Evolutionary conservation across 2,329 filamentous ascomycete genomes (phyloP).

Genomic region (Exophiala alcalophila): DNA sequence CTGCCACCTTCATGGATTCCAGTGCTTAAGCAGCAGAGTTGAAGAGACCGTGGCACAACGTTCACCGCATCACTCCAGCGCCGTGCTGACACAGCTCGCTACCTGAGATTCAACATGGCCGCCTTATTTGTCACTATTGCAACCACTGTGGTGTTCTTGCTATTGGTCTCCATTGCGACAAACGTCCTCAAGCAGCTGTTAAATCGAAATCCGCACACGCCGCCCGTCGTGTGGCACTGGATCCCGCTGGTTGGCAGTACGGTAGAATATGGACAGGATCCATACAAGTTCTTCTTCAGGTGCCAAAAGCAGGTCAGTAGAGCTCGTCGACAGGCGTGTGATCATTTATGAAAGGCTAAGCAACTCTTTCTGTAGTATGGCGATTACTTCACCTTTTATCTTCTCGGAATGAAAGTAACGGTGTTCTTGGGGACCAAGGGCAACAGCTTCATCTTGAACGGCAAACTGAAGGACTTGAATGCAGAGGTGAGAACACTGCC

Average conservation of each 20-base stretch:
- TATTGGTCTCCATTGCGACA: constrained; percentile 15
- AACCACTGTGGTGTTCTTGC: constrained; percentile 5
- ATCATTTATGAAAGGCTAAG: neutral
- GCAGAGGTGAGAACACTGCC: constrained; percentile 55
- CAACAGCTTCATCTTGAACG: constrained; percentile 89
- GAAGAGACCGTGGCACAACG: no score
- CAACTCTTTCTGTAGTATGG: constrained; percentile 60
- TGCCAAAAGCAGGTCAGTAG: constrained; percentile 70
- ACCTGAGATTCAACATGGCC: no score
- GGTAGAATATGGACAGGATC: constrained; percentile 87
- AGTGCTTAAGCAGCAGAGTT: no score
- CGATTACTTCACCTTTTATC: constrained; percentile 83
- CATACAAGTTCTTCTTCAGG: constrained; percentile 61
- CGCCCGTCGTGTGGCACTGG: constrained; percentile 63
- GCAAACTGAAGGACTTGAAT: constrained; percentile 83
- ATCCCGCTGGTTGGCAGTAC: constrained; percentile 80
- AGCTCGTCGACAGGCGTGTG: no score
- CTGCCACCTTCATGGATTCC: no score
- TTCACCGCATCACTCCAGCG: no score
- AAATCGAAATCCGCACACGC: constrained; percentile 29
- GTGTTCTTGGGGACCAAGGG: constrained; percentile 77
- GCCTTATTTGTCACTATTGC: no score
- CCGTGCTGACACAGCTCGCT: no score
- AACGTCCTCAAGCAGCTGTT: constrained; percentile 28
- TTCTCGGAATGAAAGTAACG: constrained; percentile 85